Conservation (phyloP, 2,329 filamentous ascomycete genomes). For the Colletotrichum tabaci region DNA sequence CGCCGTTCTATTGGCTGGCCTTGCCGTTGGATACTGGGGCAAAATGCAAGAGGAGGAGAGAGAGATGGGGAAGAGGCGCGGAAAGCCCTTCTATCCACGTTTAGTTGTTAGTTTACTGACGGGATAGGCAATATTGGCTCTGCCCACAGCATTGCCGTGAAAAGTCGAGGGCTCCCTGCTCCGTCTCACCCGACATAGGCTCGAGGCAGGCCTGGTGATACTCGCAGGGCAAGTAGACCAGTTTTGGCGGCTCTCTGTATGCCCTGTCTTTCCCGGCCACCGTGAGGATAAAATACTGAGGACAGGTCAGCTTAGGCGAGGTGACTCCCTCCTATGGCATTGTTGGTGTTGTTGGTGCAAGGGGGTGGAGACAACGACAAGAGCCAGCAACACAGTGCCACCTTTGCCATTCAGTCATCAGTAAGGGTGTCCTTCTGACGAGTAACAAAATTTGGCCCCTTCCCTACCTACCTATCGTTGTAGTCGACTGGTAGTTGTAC, state of each 20-base stretch:
- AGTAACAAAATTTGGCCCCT: background rate
- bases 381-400: conserved; percentile 8
- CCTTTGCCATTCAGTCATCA: background rate
- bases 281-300: background rate
- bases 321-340: conserved; percentile 3
- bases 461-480: background rate
- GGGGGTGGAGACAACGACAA: conserved; percentile 13
- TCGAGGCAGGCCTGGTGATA: background rate
- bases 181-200: background rate
- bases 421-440: conserved; percentile 1
- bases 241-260: background rate
- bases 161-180: background rate
- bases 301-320: background rate
- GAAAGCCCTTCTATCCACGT: background rate
- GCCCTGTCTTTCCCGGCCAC: background rate
- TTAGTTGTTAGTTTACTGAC: background rate
- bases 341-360: conserved; percentile 18
- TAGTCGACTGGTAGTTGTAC: background rate
- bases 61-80: conserved; percentile 3
- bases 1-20: conserved; percentile 19
- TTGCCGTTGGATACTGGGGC: conserved; percentile 28
- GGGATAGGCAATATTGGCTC: background rate
- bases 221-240: background rate
- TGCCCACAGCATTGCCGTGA: background rate
- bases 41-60: conserved; percentile 16